These are phyloP conservation scores for Conoideocrella luteorostrata DNA, from an alignment of 2,329 filamentous ascomycete genomes.

Conservation along the genomic window DNA sequence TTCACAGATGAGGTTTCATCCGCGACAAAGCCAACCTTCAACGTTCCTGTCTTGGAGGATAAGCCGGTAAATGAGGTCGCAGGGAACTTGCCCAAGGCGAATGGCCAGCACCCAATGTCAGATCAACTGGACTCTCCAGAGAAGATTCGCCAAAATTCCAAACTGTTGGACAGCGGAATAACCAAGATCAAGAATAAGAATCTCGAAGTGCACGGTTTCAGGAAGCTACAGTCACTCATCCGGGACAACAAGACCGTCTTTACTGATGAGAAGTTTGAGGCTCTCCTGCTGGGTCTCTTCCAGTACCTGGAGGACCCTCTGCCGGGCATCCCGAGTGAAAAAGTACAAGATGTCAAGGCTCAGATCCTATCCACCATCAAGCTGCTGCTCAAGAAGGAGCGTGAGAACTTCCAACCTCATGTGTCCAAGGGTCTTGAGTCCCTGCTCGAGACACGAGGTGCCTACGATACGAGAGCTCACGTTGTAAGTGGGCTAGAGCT, in stretches of 20 bases:
- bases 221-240: slow-evolving; percentile 68
- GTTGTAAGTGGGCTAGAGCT: slow-evolving; percentile 70
- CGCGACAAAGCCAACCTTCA: slow-evolving; percentile 39
- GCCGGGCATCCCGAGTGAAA: slow-evolving; percentile 50
- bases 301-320: slow-evolving; percentile 63
- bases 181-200: slow-evolving; percentile 63
- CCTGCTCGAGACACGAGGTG: slow-evolving; percentile 56
- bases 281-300: slow-evolving; percentile 61
- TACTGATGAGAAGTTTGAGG: slow-evolving; percentile 61
- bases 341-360: slow-evolving; percentile 64
- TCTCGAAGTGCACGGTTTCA: slow-evolving; percentile 76
- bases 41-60: slow-evolving; percentile 50
- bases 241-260: slow-evolving; percentile 60
- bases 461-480: slow-evolving; percentile 63
- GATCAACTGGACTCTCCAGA: slow-evolving; percentile 31
- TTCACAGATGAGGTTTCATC: slow-evolving; percentile 41
- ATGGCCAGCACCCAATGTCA: slow-evolving; percentile 15
- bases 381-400: slow-evolving; percentile 62
- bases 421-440: slow-evolving; percentile 62
- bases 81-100: slow-evolving; percentile 22
- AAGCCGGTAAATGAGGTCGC: slow-evolving; percentile 53
- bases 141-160: slow-evolving; percentile 49
- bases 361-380: slow-evolving; percentile 70
- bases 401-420: slow-evolving; percentile 60
- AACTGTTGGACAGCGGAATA: slow-evolving; percentile 68